Percentiles rank a stretch among this genome's conserved stretches.
Conservation (phyloP, 495 filamentous ascomycete genomes). For the Penicillium turbatum region DNA sequence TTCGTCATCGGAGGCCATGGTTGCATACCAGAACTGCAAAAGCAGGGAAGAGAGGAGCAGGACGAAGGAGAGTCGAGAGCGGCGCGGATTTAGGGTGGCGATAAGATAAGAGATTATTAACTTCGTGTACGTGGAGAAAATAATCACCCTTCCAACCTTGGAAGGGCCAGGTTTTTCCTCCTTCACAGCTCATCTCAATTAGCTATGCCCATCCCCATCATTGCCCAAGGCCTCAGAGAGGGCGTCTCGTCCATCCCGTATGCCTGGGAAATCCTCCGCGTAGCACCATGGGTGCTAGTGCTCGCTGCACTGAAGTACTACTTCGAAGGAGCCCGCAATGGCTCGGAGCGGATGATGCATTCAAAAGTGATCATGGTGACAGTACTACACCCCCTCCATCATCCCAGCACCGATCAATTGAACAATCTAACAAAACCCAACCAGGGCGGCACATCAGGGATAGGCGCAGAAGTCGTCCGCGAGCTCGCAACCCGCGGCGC, state of each 20-base stretch:
- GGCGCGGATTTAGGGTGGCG: constrained; percentile 7
- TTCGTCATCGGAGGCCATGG: constrained; percentile 39
- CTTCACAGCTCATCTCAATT: constrained; percentile 6
- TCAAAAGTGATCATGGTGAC: constrained; percentile 91
- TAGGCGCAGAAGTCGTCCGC: constrained; percentile 71
- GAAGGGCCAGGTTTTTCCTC: constrained; percentile 1
- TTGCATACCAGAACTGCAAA: background rate
- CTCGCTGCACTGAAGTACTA: constrained; percentile 71
- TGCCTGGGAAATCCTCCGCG: constrained; percentile 55
- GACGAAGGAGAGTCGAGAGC: background rate
- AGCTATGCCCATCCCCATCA: constrained; percentile 75
- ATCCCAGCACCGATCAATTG: background rate
- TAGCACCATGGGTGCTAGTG: constrained; percentile 52
- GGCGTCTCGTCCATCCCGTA: constrained; percentile 67
- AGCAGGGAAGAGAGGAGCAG: background rate
- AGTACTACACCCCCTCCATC: constrained; percentile 35
- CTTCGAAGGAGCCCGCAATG: constrained; percentile 69
- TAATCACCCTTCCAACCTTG: background rate
- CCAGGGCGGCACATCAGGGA: constrained; percentile 88
- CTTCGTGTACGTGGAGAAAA: constrained; percentile 10
- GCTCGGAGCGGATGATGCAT: constrained; percentile 82
- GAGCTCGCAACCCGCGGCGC: constrained; percentile 79
- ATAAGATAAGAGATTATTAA: constrained; percentile 15
- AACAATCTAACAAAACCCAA: constrained; percentile 5
- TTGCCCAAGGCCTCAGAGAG: constrained; percentile 55